Evolutionary conservation across 2,329 filamentous ascomycete species (phyloP), one percentile per base, ranked within the genome.

Genomic region (Stachybotrys chartarum): DNA sequence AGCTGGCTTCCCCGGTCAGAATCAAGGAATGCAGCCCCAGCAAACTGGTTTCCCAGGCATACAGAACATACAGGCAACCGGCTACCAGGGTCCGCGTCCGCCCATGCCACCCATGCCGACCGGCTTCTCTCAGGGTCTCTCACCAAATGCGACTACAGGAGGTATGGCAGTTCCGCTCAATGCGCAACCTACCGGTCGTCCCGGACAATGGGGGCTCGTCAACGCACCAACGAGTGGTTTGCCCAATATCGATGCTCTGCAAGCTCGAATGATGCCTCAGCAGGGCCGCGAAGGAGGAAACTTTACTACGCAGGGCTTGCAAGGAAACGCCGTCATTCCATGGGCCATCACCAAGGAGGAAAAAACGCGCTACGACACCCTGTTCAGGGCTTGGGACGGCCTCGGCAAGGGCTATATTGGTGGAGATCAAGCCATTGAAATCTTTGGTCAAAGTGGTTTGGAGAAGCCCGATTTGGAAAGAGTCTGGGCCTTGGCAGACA

Each of bases 331-430:
- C 1, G 93, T 91, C 7, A 93, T 99, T 66, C 94, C 94, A 0
- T 99, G 94, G 94, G 92, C 94, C 16, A 94, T 99, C 57, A 99
- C 94, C 5, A 99, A 99, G 71, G 92, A 97, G 60, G 94, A 99
- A 72, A 99, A 99, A 79, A 93, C 89, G 58, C 88, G 95, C 59
- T 99, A 99, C 63, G 94, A 99, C 71, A 83, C 91, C 57, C 83
- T 97, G 39, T 99, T 99, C 78, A 89, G 86, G 60, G 92, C 92
- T 6, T 99, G 94, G 94, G 94, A 99, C 73, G 94, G 94, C 3
- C 84, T 99, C 60, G 84, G 86, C 59, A 97, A 95, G 71, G 94
- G 94, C 0, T 96, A 87, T 65, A 95, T 99, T 67, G 88, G 86
- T 50, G 94, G 94, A 53, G 89, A 90, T 63, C 91, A 94, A 63